phyloP scores from a whole-genome alignment of 495 filamentous ascomycete species.

The Talaromyces wortmannii region DNA sequence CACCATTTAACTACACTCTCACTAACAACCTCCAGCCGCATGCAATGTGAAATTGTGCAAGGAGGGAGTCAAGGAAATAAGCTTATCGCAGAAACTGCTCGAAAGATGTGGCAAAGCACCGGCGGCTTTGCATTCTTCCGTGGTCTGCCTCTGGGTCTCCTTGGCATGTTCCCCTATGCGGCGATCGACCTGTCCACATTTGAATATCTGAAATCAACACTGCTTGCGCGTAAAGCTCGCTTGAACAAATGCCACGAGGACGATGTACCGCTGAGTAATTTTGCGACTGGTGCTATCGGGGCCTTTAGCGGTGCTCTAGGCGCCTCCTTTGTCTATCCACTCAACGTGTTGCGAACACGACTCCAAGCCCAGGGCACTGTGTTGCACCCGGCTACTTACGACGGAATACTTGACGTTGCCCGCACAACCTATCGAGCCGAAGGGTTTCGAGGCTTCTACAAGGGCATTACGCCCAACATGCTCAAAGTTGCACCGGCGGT shows the following conservation, averaged over 20 bases:
- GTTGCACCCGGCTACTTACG: slow-evolving; percentile 86
- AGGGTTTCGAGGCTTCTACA: slow-evolving; percentile 83
- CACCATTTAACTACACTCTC: background rate
- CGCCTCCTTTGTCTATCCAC: slow-evolving; percentile 87
- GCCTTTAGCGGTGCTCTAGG: slow-evolving; percentile 88
- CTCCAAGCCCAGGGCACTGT: slow-evolving; percentile 92
- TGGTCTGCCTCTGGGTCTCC: slow-evolving; percentile 81
- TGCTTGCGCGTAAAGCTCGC: slow-evolving; percentile 65
- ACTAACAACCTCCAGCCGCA: slow-evolving; percentile 46
- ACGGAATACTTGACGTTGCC: slow-evolving; percentile 79
- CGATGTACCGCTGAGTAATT: slow-evolving; percentile 67
- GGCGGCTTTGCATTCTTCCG: slow-evolving; percentile 79
- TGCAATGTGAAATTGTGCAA: slow-evolving; percentile 89
- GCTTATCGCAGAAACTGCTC: slow-evolving; percentile 73
- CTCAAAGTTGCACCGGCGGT: slow-evolving; percentile 96
- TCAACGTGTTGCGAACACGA: slow-evolving; percentile 91
- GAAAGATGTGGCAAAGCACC: slow-evolving; percentile 73
- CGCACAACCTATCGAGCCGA: slow-evolving; percentile 75
- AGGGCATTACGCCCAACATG: slow-evolving; percentile 90
- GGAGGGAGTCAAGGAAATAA: slow-evolving; percentile 79
- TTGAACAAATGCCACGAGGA: slow-evolving; percentile 68
- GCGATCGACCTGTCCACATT: slow-evolving; percentile 96
- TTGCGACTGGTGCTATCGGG: slow-evolving; percentile 76
- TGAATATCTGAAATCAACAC: slow-evolving; percentile 76
- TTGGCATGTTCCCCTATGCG: slow-evolving; percentile 97